These are phyloP conservation scores for Nicotiana otophora DNA, from an alignment of 257 asterid species.

Conservation along the genomic window DNA sequence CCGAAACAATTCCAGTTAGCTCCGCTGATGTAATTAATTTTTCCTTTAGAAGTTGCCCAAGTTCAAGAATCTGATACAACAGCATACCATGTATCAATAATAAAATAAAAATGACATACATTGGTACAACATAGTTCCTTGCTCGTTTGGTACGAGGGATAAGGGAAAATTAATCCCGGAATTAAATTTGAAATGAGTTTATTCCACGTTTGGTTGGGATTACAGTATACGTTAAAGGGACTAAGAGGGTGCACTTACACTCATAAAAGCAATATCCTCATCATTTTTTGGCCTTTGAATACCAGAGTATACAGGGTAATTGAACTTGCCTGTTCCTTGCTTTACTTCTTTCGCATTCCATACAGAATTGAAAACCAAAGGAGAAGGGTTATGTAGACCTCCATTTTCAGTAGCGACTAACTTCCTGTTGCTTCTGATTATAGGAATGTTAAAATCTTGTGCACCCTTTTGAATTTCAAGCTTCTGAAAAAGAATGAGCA, in stretches of 20 bases:
- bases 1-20: conserved; percentile 55
- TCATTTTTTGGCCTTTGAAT: conserved; percentile 54
- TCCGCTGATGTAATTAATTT: conserved; percentile 70
- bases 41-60: conserved; percentile 69
- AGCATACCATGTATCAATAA: neutral
- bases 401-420: conserved; percentile 68
- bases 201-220: too few species aligned
- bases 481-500: conserved; percentile 29
- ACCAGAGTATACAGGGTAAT: conserved; percentile 38
- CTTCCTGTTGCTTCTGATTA: conserved; percentile 49
- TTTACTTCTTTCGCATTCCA: conserved; percentile 36
- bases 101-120: neutral
- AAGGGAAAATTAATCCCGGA: too few species aligned
- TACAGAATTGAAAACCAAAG: conserved; percentile 52
- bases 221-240: neutral
- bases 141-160: too few species aligned
- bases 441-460: conserved; percentile 54
- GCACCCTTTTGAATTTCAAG: conserved; percentile 73
- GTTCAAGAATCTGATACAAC: conserved; percentile 63
- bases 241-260: conserved; percentile 35
- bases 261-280: conserved; percentile 87
- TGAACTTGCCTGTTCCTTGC: conserved; percentile 30
- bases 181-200: too few species aligned
- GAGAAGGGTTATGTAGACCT: conserved; percentile 64
- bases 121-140: neutral